Evolutionary conservation across 495 filamentous ascomycete genomes (phyloP), one percentile per base, ranked within the genome.

Genomic region (Penicillium pancosmium): DNA sequence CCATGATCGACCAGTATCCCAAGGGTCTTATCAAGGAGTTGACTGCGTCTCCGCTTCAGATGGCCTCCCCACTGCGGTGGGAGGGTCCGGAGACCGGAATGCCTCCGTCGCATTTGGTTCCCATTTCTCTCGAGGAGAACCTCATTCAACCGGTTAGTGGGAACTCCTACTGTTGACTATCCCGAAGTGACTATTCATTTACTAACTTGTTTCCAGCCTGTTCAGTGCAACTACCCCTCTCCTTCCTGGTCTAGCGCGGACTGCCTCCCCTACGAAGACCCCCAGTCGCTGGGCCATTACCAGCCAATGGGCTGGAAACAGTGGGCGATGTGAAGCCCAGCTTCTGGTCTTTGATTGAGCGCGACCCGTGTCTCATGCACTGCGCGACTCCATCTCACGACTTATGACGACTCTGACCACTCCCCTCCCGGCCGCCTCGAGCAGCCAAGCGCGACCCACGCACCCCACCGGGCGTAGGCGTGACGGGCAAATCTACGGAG

Each of bases 161-260:
- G 51, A 55, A 58, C 56, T 27, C 59, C 48, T 59, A 43, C 40
- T 53, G 35, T 31, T 34, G 4, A 7, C 23, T 18, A 41, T 23
- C 31, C 7, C 25, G 10, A 13, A 38, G 15, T 38, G 27, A 38
- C 11, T 7, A 38, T 18, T 16, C 35, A 53, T 47, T 53, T 21
- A 54, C 16, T 10, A 50, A 19, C 18, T 19, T 51, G 8, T 46
- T 50, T 1, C 21, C 36, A 75, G 67, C 55, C 65, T 27, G 67
- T 75, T n/a, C 75, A 71, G 18, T 79, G 70, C 60, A 70, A 73
- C 47, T 77, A 78, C 57, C 77, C 74, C 36, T 75, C 71, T 57
- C 71, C 74, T 15, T 69, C 71, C 3, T 81, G 78, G 78, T 69
- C 71, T 43, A 68, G 63, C 54, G 56, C 70, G 34, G 73, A 75